Conservation (phyloP, 345 rosid species). For the Hibiscus tridactylites region DNA sequence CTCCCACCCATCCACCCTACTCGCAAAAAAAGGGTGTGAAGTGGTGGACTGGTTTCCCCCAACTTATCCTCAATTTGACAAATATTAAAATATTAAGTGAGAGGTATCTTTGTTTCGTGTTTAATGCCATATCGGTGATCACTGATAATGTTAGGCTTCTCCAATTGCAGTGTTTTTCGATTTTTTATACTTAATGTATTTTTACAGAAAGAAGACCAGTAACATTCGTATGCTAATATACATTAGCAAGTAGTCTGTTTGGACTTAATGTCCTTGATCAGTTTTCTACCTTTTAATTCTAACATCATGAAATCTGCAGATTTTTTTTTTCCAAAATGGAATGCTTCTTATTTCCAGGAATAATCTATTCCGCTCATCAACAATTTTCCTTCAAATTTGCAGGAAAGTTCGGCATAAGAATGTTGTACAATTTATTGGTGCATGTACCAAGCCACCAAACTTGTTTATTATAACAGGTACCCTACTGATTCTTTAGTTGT, state of each 20-base stretch:
- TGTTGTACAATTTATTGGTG: constrained; percentile 96
- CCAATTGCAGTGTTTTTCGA: not conserved
- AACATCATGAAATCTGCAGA: not conserved
- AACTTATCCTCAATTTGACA: not conserved
- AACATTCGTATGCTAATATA: not conserved
- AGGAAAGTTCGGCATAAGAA: constrained; percentile 97
- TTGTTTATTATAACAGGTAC: constrained; percentile 89
- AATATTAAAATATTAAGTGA: not conserved
- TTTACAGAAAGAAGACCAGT: not conserved
- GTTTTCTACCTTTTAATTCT: not conserved
- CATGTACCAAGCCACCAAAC: constrained; percentile 91
- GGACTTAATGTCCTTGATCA: not conserved
- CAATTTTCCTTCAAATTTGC: constrained; percentile 20
- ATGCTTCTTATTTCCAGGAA: not conserved
- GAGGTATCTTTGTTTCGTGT: not conserved
- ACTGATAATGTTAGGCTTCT: not conserved
- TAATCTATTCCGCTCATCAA: not conserved
- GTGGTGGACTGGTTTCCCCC: not conserved
- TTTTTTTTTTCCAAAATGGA: not conserved
- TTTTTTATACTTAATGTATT: not conserved
- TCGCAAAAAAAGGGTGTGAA: not conserved
- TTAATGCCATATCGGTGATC: not conserved
- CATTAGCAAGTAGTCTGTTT: not conserved
- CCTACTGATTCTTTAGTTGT: constrained; percentile 6
- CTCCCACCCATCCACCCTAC: not conserved